Base-by-base conservation (phyloP, 345 rosid genomes). In the Garcia nutans region DNA sequence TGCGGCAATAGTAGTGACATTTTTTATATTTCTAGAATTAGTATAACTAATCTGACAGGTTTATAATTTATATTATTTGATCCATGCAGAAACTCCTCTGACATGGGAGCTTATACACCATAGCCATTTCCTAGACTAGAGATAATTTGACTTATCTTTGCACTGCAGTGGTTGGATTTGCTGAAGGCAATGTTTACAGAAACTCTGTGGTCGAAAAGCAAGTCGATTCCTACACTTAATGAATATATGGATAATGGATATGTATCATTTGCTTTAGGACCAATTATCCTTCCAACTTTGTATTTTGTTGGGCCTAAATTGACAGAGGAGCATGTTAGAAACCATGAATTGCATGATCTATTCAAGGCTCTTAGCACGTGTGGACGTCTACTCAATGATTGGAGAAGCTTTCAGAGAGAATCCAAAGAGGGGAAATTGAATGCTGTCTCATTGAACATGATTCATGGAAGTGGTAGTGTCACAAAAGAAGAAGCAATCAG, bases 341-440 rank as follows among this genome's bases (percentile, higher is more conserved):
- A 84, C 80, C 23, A 57, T 0, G 90, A 90, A 79, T 80, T 79
- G 31, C 77, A 78, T 50, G 68, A 81, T 61, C 84, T 96, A 24
- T 90, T 54, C 70, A 74, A 83, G 83, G 82, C 85, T 33, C 81
- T 90, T 86, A 88, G 98, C 84, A 93, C 91, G 22, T 83, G 89
- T 31, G 99, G 97, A 62, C 97, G 98, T 72, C 92, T 93, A 44
- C 90, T 91, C 66, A 96, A 93, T 50, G 98, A 93, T 78, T 84
- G 88, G 72, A 88, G 85, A 64, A 76, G 92, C 76, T 91, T 89
- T 71, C 79, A 96, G 97, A 89, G 96, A 73, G 97, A 92, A 83
- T 80, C 86, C 3, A 68, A 62, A 49, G 88, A 89, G 77, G 99
- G 97, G 83, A 93, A 91, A 84, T 68, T 89, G 70, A 93, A 96